A percentile compares a stretch with the other conserved stretches of the same genome.
Conservation (phyloP, 495 filamentous ascomycete genomes). For the Platismatia glauca region DNA sequence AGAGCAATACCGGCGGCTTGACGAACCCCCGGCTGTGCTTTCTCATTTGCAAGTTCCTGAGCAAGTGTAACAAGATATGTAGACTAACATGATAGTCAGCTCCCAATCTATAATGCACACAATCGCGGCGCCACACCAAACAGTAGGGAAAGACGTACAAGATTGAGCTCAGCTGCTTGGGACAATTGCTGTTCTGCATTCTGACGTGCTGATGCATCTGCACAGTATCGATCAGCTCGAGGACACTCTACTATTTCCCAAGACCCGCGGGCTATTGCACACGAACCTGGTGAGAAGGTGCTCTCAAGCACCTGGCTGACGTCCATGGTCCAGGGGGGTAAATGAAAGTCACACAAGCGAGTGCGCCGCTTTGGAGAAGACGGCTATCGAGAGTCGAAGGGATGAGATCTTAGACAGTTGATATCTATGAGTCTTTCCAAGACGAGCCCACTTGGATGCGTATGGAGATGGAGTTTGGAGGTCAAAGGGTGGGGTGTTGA, state of each 20-base stretch:
- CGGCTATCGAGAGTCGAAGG: neutral
- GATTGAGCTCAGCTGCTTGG: constrained; percentile 85
- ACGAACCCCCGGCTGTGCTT: constrained; percentile 70
- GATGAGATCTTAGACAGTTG: neutral
- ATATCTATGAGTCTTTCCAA: neutral
- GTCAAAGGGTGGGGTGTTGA: neutral
- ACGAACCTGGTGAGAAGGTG: constrained; percentile 81
- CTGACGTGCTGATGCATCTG: constrained; percentile 82
- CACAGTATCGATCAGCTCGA: constrained; percentile 23
- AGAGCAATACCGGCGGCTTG: constrained; percentile 88
- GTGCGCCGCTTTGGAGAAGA: neutral
- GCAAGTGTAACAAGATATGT: constrained; percentile 85
- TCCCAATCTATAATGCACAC: neutral
- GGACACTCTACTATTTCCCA: constrained; percentile 19
- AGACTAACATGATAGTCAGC: constrained; percentile 47
- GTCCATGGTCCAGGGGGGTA: constrained; percentile 48
- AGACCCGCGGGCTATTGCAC: constrained; percentile 10
- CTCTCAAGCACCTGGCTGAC: constrained; percentile 80
- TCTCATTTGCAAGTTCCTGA: constrained; percentile 86
- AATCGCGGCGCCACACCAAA: neutral
- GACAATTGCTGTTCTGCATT: constrained; percentile 88
- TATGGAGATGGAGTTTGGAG: neutral
- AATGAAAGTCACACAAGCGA: constrained; percentile 9
- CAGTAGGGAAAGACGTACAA: constrained; percentile 54
- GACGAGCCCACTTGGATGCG: neutral